Evolutionary conservation across 2,329 filamentous ascomycete species (phyloP), one percentile per base, ranked within the genome.

Genomic region (Thermothelomyces thermophilus): DNA sequence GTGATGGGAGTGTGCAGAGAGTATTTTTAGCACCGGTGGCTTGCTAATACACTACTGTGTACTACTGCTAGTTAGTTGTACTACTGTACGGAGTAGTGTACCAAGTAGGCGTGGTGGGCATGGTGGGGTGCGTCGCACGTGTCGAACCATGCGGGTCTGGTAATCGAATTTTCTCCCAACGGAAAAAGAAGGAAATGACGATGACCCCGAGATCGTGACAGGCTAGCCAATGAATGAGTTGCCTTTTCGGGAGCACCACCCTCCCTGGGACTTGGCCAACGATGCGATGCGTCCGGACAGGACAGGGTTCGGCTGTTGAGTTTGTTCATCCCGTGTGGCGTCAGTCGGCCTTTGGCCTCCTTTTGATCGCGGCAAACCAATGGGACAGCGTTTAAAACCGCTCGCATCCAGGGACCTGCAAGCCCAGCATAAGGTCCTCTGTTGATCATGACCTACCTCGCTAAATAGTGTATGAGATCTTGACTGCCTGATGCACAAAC

Each of bases 131-230:
- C 17, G 37, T 41, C 45, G 41, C 50, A 52, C 44, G 50, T 51
- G 49, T 51, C 49, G 49, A 51, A 51, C 48, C 41, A 51, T 42
- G 48, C 48, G 48, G 48, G 48, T 37, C 48, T 14, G 19, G 48
- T 10, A 28, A 42, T 51, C 48, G 52, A 55, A 55, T 41, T 26
- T 26, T 26, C 36, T 48, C 34, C 45, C 45, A 46, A 46, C 39
- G 42, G 39, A 46, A 41, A 22, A 46, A 41, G 22, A 46, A 50
- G 43, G 52, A 56, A 56, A 56, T 58, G 54, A 57, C 35, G 47
- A 52, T 51, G 46, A 39, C 56, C n/a, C 54, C 35, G 31, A 51
- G 48, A 51, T 51, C 41, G 40, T 22, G 28, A 13, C 20, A 40
- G 17, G n/a, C n/a, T n/a, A 17, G 11, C 24, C 11, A 17, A 40